Evolutionary conservation across 1,284 basidiomycete genomes (phyloP), one percentile per base, ranked within the genome.

Genomic region (Ustilago lituana): DNA sequence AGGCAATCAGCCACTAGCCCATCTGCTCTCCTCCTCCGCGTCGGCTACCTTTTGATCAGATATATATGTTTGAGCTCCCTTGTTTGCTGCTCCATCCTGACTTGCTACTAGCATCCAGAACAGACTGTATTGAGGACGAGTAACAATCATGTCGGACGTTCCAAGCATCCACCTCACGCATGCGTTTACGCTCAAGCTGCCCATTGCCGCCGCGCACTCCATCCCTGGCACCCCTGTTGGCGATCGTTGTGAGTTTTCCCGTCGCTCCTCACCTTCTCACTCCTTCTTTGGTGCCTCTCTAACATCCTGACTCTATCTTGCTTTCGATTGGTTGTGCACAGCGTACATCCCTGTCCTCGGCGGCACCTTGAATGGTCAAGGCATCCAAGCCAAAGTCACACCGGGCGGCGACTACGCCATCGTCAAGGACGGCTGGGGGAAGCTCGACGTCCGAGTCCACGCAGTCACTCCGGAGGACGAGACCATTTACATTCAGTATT

Each of bases 351-450:
- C 50, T 17, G 54, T 62, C 19, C 20, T 51, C 15, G 55, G 52
- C 8, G 63, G 68, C 5, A 54, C 63, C 2, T 24, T 71, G 14
- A 35, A 31, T 2, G 68, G 68, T 6, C 14, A 53, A 15, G 63
- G 57, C 5, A 43, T 71, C 31, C 36, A 58, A 3, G 63, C 68
- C 26, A 55, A 61, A 35, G 54, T 62, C n/a, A 51, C 51, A 3
- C 58, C 62, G 2, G 68, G 68, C 15, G 63, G 63, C 5, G 58
- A 63, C 39, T 67, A 53, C 23, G 65, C 63, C 31, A 58, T 71
- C 31, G 51, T 58, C 43, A 59, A 61, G 36, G 68, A 71, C 37
- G 63, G 63, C 19, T 67, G 41, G 36, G 63, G 49, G 14, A 71
- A 66, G 33, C 57, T 71, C 32, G 62, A 71, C 31, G 68, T 71